Conservation (phyloP, 352 stramenopile genomes). For the Phytophthora kernoviae region DNA sequence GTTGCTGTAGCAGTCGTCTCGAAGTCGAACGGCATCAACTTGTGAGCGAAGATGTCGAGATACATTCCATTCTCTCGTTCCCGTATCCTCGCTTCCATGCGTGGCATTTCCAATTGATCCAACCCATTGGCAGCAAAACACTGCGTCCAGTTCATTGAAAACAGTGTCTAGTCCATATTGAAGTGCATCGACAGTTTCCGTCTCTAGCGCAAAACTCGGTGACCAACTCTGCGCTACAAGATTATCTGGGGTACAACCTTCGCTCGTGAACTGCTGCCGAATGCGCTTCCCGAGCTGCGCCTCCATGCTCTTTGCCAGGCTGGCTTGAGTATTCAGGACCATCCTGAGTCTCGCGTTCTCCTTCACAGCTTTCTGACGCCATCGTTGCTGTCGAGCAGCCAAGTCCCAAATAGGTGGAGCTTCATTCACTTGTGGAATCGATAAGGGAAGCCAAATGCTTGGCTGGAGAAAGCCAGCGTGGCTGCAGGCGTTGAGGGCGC, state of each 20-base stretch:
- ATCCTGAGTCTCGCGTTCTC: constrained; percentile 36
- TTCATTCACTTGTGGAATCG: constrained; percentile 5
- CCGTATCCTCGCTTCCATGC: constrained; percentile 31
- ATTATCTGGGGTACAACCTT: constrained; percentile 6
- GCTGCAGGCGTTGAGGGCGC: constrained; percentile 14
- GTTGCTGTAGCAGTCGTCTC: constrained; percentile 32
- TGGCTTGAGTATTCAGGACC: constrained; percentile 37
- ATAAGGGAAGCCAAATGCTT: constrained; percentile 24
- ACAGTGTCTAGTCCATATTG: constrained; percentile 33
- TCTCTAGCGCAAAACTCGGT: constrained; percentile 28
- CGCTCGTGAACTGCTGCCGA: constrained; percentile 14
- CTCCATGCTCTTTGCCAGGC: constrained; percentile 34
- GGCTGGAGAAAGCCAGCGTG: constrained; percentile 21
- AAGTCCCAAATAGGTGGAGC: constrained; percentile 25
- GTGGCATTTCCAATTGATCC: constrained; percentile 16
- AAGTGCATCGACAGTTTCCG: constrained; percentile 33
- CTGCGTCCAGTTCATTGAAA: constrained; percentile 31
- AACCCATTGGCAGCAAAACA: constrained; percentile 36
- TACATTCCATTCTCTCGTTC: constrained; percentile 36
- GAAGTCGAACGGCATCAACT: constrained; percentile 44
- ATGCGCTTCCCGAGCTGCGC: constrained; percentile 26
- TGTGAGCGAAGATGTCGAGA: constrained; percentile 46
- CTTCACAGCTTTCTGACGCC: constrained; percentile 26
- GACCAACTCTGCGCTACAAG: constrained; percentile 1
- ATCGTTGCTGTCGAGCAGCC: constrained; percentile 24